Percentiles rank a stretch among this genome's conserved stretches.
These are phyloP conservation scores for Porcisia hertigi DNA, from an alignment of 208 protist genomes.

Conservation along the genomic window DNA sequence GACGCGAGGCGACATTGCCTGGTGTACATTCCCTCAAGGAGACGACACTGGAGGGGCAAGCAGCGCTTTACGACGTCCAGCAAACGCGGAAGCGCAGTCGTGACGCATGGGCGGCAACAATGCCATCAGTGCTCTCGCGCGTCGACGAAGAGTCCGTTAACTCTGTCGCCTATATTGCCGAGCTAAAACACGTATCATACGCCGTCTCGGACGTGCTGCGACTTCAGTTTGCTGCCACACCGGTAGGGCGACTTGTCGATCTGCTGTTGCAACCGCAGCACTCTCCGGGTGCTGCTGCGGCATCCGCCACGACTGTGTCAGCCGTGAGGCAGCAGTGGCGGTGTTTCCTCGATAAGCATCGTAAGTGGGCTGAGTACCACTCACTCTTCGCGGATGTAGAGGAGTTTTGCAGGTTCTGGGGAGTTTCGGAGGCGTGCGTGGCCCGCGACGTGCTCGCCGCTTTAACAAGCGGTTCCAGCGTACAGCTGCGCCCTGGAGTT, in stretches of 20 bases:
- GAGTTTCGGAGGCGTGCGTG: slow-evolving; percentile 27
- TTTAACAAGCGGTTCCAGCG: slow-evolving; percentile 24
- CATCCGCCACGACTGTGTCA: not conserved
- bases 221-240: slow-evolving; percentile 34
- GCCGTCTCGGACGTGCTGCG: slow-evolving; percentile 35
- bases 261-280: slow-evolving; percentile 12
- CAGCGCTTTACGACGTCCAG: slow-evolving; percentile 36
- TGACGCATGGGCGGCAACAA: slow-evolving; percentile 16
- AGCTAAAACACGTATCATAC: slow-evolving; percentile 31
- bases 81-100: slow-evolving; percentile 27
- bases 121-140: slow-evolving; percentile 29
- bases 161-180: slow-evolving; percentile 37
- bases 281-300: not conserved
- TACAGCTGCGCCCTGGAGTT: slow-evolving; percentile 68
- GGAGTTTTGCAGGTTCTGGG: slow-evolving; percentile 20
- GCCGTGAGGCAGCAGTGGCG: slow-evolving; percentile 24
- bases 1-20: slow-evolving; percentile 37
- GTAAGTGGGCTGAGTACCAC: slow-evolving; percentile 22
- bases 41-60: slow-evolving; percentile 41
- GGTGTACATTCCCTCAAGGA: slow-evolving; percentile 66
- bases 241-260: slow-evolving; percentile 35
- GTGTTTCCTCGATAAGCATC: slow-evolving; percentile 26
- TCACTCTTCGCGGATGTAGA: slow-evolving; percentile 31
- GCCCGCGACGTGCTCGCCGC: slow-evolving; percentile 32
- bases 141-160: slow-evolving; percentile 19